These are phyloP conservation scores for Arctium lappa DNA, from an alignment of 129 eudicot genomes.

Conservation along the genomic window DNA sequence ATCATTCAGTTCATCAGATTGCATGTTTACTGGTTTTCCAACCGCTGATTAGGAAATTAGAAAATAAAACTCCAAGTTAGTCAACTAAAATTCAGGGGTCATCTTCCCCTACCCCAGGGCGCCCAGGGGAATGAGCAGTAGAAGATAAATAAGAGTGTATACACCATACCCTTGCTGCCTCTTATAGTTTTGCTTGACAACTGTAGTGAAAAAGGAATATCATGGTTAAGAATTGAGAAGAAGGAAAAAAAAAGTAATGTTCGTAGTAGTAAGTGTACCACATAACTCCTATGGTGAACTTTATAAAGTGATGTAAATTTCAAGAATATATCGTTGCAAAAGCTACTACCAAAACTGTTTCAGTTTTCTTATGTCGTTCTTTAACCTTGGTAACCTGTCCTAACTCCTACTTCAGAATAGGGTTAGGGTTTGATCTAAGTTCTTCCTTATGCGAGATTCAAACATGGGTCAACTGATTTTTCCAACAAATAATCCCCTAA, in stretches of 20 bases:
- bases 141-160: constrained; percentile 4
- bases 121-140: neutral
- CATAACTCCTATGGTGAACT: neutral
- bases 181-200: constrained; percentile 43
- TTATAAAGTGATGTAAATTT: neutral
- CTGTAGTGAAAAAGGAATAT: constrained; percentile 33
- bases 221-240: constrained; percentile 11
- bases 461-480: neutral
- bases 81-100: neutral
- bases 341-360: neutral
- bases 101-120: neutral
- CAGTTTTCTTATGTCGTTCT: neutral
- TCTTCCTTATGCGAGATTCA: neutral
- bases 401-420: too few species aligned
- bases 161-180: constrained; percentile 55
- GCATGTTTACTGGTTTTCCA: constrained; percentile 47
- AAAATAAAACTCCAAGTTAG: neutral
- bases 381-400: too few species aligned
- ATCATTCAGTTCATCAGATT: constrained; percentile 63
- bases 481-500: neutral
- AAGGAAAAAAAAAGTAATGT: neutral
- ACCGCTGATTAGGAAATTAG: constrained; percentile 23
- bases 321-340: neutral
- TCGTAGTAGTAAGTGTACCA: neutral
- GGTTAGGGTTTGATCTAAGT: too few species aligned